Evolutionary conservation across 139 green algal species (phyloP).

Genomic region (Chlorella sp.): DNA sequence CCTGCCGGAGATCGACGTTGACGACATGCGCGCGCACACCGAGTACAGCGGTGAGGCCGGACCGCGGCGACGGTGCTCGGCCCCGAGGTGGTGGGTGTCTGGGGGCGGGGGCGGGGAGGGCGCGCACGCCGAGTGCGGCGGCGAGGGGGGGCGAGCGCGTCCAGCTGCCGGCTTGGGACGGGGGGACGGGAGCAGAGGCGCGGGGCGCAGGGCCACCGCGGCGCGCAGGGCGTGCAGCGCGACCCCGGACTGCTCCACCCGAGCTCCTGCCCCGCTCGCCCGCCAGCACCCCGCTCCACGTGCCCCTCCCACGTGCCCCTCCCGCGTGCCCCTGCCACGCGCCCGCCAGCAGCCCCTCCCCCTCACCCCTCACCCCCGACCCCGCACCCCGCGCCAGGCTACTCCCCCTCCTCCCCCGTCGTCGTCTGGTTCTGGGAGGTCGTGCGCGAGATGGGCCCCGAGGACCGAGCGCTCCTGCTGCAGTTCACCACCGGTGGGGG

Average conservation of each 20-base stretch:
- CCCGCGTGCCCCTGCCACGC: too few relatives aligned
- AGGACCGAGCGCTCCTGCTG: conserved; percentile 87
- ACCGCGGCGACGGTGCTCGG: too few relatives aligned
- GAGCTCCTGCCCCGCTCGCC: too few relatives aligned
- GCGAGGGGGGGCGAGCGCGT: too few relatives aligned
- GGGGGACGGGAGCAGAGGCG: too few relatives aligned
- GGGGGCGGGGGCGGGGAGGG: not conserved
- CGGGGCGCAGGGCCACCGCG: too few relatives aligned
- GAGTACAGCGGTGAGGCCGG: conserved; percentile 80
- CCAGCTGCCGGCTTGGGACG: too few relatives aligned
- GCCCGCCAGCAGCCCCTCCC: too few relatives aligned
- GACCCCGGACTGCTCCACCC: too few relatives aligned
- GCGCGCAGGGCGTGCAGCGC: too few relatives aligned
- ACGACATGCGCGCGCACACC: conserved; percentile 89
- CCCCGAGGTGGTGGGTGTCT: not conserved
- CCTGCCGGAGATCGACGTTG: conserved; percentile 94
- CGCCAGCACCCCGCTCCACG: too few relatives aligned
- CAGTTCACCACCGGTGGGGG: conserved; percentile 56
- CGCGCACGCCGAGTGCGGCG: not conserved
- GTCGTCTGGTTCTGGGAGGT: conserved; percentile 98
- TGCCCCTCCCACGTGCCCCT: too few relatives aligned
- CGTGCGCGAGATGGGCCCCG: conserved; percentile 81
- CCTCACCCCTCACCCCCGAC: not conserved
- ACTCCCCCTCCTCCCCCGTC: conserved; percentile 64
- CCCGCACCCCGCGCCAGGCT: conserved; percentile 49